Conservation (phyloP, 768 basidiomycete species). For the Agaricus blazei region DNA sequence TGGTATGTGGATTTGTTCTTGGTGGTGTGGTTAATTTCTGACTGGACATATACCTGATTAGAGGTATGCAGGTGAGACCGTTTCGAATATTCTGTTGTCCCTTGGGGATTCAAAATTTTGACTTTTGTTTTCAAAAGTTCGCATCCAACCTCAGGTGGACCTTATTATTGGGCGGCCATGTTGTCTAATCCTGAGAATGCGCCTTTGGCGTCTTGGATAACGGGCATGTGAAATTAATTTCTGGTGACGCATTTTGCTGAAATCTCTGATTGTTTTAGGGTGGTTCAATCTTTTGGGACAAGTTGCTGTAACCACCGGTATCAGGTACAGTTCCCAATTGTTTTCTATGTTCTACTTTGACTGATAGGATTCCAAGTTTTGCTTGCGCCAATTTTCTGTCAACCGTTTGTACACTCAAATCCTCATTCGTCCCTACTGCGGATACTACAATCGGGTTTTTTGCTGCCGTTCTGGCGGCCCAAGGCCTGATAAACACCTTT, state of each 20-base stretch:
- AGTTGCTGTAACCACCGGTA: slow-evolving; percentile 74
- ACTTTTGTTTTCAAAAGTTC: slow-evolving; percentile 32
- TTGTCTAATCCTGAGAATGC: slow-evolving; percentile 52
- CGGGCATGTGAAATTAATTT: slow-evolving; percentile 29
- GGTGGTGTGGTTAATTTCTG: not conserved
- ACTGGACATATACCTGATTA: slow-evolving; percentile 12
- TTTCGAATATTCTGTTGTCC: not conserved
- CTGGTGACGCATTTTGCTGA: not conserved
- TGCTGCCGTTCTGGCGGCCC: slow-evolving; percentile 61
- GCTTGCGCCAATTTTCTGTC: slow-evolving; percentile 66
- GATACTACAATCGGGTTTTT: slow-evolving; percentile 62
- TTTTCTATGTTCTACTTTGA: slow-evolving; percentile 13
- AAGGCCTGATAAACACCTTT: slow-evolving; percentile 74
- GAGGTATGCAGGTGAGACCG: slow-evolving; percentile 42
- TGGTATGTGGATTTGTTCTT: slow-evolving; percentile 27
- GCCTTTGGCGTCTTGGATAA: slow-evolving; percentile 68
- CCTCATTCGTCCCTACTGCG: slow-evolving; percentile 51
- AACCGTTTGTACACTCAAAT: slow-evolving; percentile 54
- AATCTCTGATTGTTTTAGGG: slow-evolving; percentile 23
- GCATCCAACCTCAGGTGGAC: slow-evolving; percentile 68
- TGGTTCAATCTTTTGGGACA: slow-evolving; percentile 76
- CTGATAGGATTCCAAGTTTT: slow-evolving; percentile 33
- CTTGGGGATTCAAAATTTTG: not conserved
- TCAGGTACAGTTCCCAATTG: slow-evolving; percentile 50
- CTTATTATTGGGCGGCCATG: slow-evolving; percentile 83